A percentile compares a stretch with the other conserved stretches of the same genome.
Conservation (phyloP, 2,329 filamentous ascomycete genomes). For the Talaromyces sp. region DNA sequence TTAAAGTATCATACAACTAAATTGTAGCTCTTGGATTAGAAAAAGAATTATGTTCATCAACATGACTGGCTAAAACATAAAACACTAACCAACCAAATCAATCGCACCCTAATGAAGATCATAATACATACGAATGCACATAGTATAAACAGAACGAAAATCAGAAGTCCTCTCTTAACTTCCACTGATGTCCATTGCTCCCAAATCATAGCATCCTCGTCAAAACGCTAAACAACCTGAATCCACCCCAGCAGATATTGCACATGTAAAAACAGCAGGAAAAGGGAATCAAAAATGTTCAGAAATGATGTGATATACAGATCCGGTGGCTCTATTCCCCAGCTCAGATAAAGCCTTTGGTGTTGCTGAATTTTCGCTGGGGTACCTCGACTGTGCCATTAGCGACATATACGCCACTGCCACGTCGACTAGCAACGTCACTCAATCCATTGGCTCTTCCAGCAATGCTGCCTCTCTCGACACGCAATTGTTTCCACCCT, state of each 20-base stretch:
- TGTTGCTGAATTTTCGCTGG: conserved; percentile 68
- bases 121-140: conserved; percentile 12
- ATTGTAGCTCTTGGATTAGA: background rate
- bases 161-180: background rate
- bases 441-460: conserved; percentile 33
- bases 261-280: background rate
- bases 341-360: conserved; percentile 69
- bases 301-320: conserved; percentile 1
- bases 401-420: conserved; percentile 39
- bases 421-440: conserved; percentile 41
- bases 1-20: background rate
- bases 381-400: conserved; percentile 54
- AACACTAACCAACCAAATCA: background rate
- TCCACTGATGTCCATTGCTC: background rate
- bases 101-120: background rate
- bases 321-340: background rate
- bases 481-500: conserved; percentile 69
- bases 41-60: background rate
- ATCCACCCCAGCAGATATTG: background rate
- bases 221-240: background rate
- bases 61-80: background rate
- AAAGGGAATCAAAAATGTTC: conserved; percentile 2
- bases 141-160: conserved; percentile 2
- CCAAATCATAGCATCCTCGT: background rate
- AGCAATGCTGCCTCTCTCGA: conserved; percentile 55